Conservation (phyloP, 2,329 filamentous ascomycete genomes). For the Diplodia mutila region DNA sequence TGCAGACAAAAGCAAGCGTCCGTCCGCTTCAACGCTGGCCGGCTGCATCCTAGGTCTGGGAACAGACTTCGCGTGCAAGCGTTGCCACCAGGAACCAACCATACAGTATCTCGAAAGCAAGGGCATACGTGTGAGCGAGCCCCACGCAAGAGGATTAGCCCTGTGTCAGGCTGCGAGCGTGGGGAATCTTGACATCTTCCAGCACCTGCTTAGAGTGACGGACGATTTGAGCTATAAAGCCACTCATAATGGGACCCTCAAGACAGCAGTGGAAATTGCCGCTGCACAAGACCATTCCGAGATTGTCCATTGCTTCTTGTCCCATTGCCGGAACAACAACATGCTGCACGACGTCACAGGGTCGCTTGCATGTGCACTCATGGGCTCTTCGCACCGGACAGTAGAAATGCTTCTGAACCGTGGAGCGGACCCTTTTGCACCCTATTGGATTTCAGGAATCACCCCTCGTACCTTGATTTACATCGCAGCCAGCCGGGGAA, state of each 20-base stretch:
- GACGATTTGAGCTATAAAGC: neutral
- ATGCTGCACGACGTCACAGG: neutral
- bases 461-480: neutral
- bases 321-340: neutral
- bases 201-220: neutral
- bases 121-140: neutral
- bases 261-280: neutral
- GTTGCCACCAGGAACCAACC: neutral
- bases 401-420: neutral
- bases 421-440: neutral
- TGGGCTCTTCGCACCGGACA: no score
- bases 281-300: neutral
- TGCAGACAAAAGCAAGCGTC: neutral
- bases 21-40: neutral
- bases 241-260: no score
- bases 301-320: neutral
- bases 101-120: neutral
- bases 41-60: neutral
- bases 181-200: neutral
- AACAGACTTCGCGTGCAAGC: neutral
- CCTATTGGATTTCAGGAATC: neutral
- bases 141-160: neutral
- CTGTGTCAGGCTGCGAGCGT: neutral
- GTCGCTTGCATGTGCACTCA: neutral
- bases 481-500: neutral